Evolutionary conservation across 371 early-diverging fungal genomes (phyloP).

Genomic region (Rhizopus arrhizus): DNA sequence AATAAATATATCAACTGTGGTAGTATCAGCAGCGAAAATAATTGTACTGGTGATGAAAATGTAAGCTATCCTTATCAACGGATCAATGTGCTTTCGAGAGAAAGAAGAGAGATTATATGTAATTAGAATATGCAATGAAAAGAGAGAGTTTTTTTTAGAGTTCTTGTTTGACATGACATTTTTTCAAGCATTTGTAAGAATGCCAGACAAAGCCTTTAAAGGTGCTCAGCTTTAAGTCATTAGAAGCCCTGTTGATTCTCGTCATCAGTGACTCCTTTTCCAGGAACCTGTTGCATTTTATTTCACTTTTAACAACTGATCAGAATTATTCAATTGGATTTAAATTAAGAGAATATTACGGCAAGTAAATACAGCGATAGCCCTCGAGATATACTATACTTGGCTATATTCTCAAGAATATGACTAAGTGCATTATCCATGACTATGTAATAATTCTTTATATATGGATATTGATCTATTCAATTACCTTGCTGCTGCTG

Average conservation of each 20-base stretch:
- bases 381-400: constrained; percentile 19
- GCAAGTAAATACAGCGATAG: constrained; percentile 21
- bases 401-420: constrained; percentile 10
- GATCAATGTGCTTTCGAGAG: too few species aligned
- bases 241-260: neutral
- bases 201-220: neutral
- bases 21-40: too few species aligned
- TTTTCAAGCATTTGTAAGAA: neutral
- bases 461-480: constrained; percentile 26
- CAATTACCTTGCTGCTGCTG: constrained; percentile 1
- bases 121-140: too few species aligned
- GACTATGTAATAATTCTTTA: constrained; percentile 16
- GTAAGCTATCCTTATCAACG: too few species aligned
- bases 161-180: neutral
- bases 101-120: too few species aligned
- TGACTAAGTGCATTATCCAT: constrained; percentile 29
- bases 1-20: too few species aligned
- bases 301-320: constrained; percentile 18
- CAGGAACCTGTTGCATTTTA: constrained; percentile 12
- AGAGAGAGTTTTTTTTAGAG: neutral
- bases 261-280: constrained; percentile 8
- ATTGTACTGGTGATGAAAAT: too few species aligned
- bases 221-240: neutral
- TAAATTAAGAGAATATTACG: constrained; percentile 15
- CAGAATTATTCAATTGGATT: constrained; percentile 28